Conservation (phyloP, 1,284 basidiomycete species). For the Malassezia restricta region DNA sequence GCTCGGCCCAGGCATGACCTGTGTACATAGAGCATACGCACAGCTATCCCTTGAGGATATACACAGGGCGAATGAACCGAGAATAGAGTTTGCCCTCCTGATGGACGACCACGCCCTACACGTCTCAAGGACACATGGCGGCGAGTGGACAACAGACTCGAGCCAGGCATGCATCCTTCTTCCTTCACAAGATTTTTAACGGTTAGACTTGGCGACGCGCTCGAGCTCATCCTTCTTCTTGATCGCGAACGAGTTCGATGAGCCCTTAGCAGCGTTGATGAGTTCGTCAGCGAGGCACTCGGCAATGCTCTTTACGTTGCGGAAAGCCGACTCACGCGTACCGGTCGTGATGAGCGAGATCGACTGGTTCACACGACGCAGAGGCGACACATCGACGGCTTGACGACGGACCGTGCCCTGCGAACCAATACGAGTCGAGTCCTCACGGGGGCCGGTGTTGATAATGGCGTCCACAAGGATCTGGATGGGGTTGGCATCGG, state of each 20-base stretch:
- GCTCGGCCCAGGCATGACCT: neutral
- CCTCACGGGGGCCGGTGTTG: conserved; percentile 99
- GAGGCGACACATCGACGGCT: conserved; percentile 97
- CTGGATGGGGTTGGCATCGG: conserved; percentile 99
- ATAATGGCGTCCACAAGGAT: conserved; percentile 95
- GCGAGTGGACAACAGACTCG: conserved; percentile 8
- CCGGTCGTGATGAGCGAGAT: conserved; percentile 89
- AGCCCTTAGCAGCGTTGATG: conserved; percentile 99
- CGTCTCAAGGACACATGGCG: neutral
- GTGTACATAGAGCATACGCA: neutral
- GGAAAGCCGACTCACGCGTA: conserved; percentile 98
- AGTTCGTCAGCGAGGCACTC: conserved; percentile 99
- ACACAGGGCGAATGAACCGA: conserved; percentile 6
- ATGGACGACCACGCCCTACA: conserved; percentile 6
- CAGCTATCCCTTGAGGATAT: conserved; percentile 14
- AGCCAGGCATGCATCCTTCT: neutral
- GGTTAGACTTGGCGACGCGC: conserved; percentile 99
- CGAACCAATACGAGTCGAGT: conserved; percentile 98
- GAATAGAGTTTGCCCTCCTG: conserved; percentile 4
- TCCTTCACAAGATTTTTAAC: conserved; percentile 53
- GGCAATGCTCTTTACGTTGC: conserved; percentile 90
- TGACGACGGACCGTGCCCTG: conserved; percentile 99
- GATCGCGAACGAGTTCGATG: conserved; percentile 99
- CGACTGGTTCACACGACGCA: conserved; percentile 96
- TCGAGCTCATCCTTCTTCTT: conserved; percentile 87